Evolutionary conservation across 192 early-diverging fungal genomes (phyloP).

Genomic region (Backusella mclennaniae): DNA sequence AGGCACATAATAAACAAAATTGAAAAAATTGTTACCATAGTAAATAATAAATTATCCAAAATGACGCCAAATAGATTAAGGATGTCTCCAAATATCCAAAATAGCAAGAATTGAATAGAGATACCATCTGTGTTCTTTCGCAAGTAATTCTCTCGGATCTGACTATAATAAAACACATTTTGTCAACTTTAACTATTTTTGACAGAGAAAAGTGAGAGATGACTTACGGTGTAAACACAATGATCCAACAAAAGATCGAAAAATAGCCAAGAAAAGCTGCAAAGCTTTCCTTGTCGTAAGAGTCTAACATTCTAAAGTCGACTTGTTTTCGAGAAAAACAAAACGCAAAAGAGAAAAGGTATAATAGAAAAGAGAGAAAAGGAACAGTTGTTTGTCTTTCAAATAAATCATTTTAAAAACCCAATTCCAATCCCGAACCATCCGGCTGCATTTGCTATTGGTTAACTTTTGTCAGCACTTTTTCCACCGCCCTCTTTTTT

Average conservation of each 20-base stretch:
- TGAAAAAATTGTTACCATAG: conserved; percentile 49
- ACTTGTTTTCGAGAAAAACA: neutral
- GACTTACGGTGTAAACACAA: conserved; percentile 78
- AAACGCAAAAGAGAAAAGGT: neutral
- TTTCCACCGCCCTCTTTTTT: neutral
- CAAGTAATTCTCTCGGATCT: conserved; percentile 74
- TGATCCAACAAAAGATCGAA: conserved; percentile 74
- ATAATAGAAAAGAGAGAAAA: neutral
- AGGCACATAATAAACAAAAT: conserved; percentile 23
- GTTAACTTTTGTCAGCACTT: neutral
- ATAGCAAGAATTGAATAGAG: conserved; percentile 64
- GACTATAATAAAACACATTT: conserved; percentile 33
- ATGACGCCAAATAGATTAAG: conserved; percentile 70
- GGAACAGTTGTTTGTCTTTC: neutral
- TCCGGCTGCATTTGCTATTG: neutral
- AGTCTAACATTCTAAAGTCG: neutral
- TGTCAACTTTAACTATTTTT: neutral
- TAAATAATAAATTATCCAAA: conserved; percentile 64
- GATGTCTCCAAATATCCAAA: conserved; percentile 81
- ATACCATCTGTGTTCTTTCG: conserved; percentile 76
- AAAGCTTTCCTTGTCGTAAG: neutral
- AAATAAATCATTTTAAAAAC: neutral
- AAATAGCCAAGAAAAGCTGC: conserved; percentile 60
- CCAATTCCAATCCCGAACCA: neutral
- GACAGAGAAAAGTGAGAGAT: neutral